A percentile compares a stretch with the other conserved stretches of the same genome.
phyloP scores from a whole-genome alignment of 495 filamentous ascomycete genomes.

The Daldinia bambusicola region DNA sequence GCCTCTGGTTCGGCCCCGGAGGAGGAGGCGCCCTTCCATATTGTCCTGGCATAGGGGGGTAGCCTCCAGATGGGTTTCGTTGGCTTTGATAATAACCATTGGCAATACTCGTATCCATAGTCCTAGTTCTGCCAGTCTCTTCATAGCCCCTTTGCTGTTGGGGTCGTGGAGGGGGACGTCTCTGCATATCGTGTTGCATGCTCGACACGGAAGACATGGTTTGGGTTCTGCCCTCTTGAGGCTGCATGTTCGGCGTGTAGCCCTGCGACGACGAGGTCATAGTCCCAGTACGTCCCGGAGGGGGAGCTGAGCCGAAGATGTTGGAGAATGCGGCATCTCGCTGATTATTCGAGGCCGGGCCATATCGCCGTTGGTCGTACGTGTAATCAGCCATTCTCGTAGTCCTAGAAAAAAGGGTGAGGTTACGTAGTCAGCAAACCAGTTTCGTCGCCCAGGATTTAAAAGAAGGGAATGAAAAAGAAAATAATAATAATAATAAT shows the following conservation, averaged over 20 bases:
- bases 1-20: conserved; percentile 45
- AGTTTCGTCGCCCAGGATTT: conserved; percentile 14
- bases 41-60: conserved; percentile 42
- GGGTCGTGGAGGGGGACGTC: conserved; percentile 69
- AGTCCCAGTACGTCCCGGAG: conserved; percentile 86
- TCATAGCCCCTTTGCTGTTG: conserved; percentile 63
- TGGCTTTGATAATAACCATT: conserved; percentile 68
- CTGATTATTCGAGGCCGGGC: conserved; percentile 75
- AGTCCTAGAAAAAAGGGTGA: conserved; percentile 36
- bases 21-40: conserved; percentile 42
- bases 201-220: conserved; percentile 90
- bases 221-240: conserved; percentile 75
- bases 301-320: conserved; percentile 91
- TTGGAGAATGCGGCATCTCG: conserved; percentile 95
- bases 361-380: conserved; percentile 75
- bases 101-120: conserved; percentile 56
- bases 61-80: conserved; percentile 58
- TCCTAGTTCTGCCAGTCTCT: conserved; percentile 50
- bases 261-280: conserved; percentile 74
- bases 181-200: conserved; percentile 64
- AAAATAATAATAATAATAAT: too few species aligned
- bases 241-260: conserved; percentile 50
- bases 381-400: conserved; percentile 86
- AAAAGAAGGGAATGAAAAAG: conserved; percentile 22
- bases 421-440: conserved; percentile 41